phyloP scores from a whole-genome alignment of 208 protist species.

The Acanthamoeba healyi region DNA sequence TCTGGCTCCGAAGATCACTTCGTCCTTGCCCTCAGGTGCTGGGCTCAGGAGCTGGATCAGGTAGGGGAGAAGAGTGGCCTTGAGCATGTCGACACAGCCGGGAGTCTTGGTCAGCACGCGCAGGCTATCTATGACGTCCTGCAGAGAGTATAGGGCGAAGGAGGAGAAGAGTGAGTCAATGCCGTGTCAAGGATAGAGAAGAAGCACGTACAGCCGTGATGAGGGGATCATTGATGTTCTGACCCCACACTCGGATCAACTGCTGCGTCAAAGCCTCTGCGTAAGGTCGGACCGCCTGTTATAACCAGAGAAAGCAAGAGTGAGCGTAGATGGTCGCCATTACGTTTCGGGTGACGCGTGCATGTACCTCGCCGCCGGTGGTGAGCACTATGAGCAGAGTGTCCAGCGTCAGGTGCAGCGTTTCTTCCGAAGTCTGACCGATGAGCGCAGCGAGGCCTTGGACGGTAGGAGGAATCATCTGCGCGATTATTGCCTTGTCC shows the following conservation, averaged over 20 bases:
- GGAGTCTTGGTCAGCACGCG: not conserved
- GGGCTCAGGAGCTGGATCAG: not conserved
- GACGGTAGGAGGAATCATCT: conserved; percentile 32
- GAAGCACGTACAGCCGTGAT: conserved; percentile 11
- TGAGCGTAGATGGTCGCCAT: not conserved
- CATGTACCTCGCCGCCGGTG: conserved; percentile 6
- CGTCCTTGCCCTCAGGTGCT: not conserved
- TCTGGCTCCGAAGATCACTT: conserved; percentile 10
- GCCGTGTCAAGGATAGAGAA: not conserved
- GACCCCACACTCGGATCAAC: conserved; percentile 37
- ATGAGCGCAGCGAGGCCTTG: conserved; percentile 11
- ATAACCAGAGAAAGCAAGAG: not conserved
- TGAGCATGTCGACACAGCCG: not conserved
- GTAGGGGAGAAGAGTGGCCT: not conserved
- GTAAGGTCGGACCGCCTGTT: not conserved
- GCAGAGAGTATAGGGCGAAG: not conserved
- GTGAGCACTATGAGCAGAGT: conserved; percentile 2
- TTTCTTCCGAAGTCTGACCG: conserved; percentile 22
- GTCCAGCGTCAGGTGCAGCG: conserved; percentile 31
- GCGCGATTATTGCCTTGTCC: not conserved
- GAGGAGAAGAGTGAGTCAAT: not conserved
- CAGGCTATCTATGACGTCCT: conserved; percentile 40
- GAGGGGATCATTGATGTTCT: conserved; percentile 64
- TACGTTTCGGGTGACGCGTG: too few relatives aligned
- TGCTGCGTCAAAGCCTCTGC: not conserved